Conservation (phyloP, 2,329 filamentous ascomycete species). For the Penicillium sp. region DNA sequence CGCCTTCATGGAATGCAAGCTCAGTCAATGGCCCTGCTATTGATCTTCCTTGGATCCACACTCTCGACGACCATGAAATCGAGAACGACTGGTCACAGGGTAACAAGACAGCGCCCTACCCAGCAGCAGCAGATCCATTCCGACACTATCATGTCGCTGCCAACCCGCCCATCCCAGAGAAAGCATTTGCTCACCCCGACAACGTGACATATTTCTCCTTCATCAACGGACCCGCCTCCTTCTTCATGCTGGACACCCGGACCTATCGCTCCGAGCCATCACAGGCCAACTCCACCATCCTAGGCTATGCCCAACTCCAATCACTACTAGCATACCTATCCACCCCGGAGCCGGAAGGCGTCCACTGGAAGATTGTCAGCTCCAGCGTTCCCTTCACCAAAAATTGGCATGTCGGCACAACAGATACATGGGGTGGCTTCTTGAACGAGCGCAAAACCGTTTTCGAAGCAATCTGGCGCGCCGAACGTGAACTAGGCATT, state of each 20-base stretch:
- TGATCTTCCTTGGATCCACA: slow-evolving; percentile 90
- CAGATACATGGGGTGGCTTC: slow-evolving; percentile 95
- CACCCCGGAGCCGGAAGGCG: slow-evolving; percentile 71
- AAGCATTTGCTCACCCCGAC: slow-evolving; percentile 56
- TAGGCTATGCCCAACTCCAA: slow-evolving; percentile 75
- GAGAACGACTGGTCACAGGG: slow-evolving; percentile 82
- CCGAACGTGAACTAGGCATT: slow-evolving; percentile 68
- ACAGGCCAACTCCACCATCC: slow-evolving; percentile 75
- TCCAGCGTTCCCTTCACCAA: slow-evolving; percentile 94
- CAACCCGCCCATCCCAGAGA: slow-evolving; percentile 70
- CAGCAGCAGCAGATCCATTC: slow-evolving; percentile 80
- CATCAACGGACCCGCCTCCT: slow-evolving; percentile 83
- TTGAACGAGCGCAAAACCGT: slow-evolving; percentile 75
- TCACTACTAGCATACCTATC: slow-evolving; percentile 79
- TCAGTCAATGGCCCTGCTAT: slow-evolving; percentile 65
- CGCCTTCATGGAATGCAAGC: slow-evolving; percentile 75
- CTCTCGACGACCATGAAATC: slow-evolving; percentile 96
- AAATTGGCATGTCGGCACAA: slow-evolving; percentile 88
- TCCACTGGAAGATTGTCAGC: slow-evolving; percentile 92
- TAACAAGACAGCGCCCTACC: slow-evolving; percentile 79
- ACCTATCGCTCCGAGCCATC: slow-evolving; percentile 69
- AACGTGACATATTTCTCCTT: slow-evolving; percentile 87
- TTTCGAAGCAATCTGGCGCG: slow-evolving; percentile 90
- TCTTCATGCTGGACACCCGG: slow-evolving; percentile 93
- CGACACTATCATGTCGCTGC: slow-evolving; percentile 79